Evolutionary conservation across 2,329 filamentous ascomycete genomes (phyloP).

Genomic region (Talaromyces pinophilus): DNA sequence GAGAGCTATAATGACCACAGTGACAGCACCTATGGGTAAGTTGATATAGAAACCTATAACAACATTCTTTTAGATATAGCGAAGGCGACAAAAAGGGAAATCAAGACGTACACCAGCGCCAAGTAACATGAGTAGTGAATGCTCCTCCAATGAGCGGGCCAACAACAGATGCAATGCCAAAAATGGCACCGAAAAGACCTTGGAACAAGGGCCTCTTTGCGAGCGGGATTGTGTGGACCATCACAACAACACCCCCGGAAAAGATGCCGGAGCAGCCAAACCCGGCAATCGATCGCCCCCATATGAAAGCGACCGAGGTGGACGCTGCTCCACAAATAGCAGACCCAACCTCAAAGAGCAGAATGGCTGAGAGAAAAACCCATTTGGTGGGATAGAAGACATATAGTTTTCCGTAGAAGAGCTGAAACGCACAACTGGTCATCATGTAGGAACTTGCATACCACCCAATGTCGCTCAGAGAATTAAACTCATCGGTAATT

Average conservation of each 20-base stretch:
- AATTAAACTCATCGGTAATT: constrained; percentile 38
- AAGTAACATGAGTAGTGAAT: constrained; percentile 12
- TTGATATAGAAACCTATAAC: background rate
- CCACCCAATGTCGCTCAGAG: constrained; percentile 43
- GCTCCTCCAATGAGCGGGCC: constrained; percentile 7
- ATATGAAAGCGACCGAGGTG: constrained; percentile 32
- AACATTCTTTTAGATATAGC: background rate
- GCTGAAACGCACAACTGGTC: constrained; percentile 37
- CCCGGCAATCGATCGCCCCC: constrained; percentile 38
- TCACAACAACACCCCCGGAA: constrained; percentile 30
- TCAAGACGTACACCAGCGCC: constrained; percentile 16
- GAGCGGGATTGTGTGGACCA: constrained; percentile 29
- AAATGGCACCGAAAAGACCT: background rate
- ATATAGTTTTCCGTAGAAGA: constrained; percentile 48
- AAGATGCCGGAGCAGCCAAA: constrained; percentile 32
- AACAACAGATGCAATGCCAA: background rate
- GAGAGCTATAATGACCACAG: background rate
- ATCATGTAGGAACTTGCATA: constrained; percentile 44
- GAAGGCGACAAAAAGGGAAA: background rate
- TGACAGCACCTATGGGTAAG: background rate
- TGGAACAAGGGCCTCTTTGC: constrained; percentile 26
- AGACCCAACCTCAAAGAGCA: constrained; percentile 49
- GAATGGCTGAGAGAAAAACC: constrained; percentile 43
- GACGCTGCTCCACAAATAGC: constrained; percentile 43
- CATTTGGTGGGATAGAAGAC: constrained; percentile 50